phyloP scores from a whole-genome alignment of 148 eudicot genomes.

The Amaranthus hypochondriacus region DNA sequence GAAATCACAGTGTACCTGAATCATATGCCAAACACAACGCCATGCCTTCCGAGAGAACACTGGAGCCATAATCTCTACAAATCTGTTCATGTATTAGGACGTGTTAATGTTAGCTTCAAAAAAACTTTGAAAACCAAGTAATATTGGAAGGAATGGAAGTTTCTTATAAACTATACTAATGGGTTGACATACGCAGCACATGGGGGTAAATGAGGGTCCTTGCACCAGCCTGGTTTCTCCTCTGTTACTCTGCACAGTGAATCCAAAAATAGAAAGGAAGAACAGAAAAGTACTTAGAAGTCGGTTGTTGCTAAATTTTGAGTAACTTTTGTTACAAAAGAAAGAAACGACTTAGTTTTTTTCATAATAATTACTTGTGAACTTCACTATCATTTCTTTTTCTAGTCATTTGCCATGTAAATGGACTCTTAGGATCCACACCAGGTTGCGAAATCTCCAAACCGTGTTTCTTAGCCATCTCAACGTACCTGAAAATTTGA shows the following conservation, averaged over 20 bases:
- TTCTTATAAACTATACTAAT: not conserved
- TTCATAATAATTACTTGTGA: slow-evolving; percentile 62
- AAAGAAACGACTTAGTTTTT: not conserved
- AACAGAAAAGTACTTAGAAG: not conserved
- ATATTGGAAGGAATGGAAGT: not conserved
- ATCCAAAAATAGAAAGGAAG: not conserved
- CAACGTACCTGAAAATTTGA: slow-evolving; percentile 52
- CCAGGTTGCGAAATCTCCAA: slow-evolving; percentile 98
- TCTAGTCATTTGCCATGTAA: slow-evolving; percentile 74
- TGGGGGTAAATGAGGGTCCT: slow-evolving; percentile 64
- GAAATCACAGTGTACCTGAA: slow-evolving; percentile 47
- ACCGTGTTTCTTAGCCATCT: slow-evolving; percentile 75
- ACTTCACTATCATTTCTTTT: slow-evolving; percentile 55
- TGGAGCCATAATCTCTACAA: slow-evolving; percentile 97
- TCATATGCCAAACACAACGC: slow-evolving; percentile 94
- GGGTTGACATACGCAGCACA: slow-evolving; percentile 65
- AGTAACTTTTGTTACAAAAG: not conserved
- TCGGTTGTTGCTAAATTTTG: not conserved
- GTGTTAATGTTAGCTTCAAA: not conserved
- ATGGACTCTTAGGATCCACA: slow-evolving; percentile 41
- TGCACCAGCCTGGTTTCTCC: slow-evolving; percentile 74
- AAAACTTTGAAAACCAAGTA: not conserved
- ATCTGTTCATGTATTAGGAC: slow-evolving; percentile 37
- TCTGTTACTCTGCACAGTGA: slow-evolving; percentile 27
- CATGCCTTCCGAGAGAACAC: slow-evolving; percentile 87